Evolutionary conservation across 495 filamentous ascomycete species (phyloP), one percentile per base, ranked within the genome.

Genomic region (Tuber brumale): DNA sequence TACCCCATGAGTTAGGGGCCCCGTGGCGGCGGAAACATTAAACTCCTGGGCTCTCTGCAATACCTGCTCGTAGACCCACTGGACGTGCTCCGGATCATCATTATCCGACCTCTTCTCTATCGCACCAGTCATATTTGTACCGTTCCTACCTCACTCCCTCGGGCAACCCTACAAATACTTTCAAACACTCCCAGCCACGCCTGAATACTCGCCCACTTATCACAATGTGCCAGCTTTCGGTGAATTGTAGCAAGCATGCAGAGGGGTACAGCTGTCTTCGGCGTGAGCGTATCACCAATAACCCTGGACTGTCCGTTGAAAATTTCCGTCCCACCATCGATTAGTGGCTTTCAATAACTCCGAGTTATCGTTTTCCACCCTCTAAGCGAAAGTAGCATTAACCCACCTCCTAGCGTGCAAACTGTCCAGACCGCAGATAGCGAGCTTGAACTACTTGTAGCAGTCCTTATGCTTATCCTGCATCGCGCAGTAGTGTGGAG

Each of bases 381-480:
- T 93, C 69, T 90, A 90, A 27, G 97, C 90, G 4, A 99, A 87
- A 3, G 91, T 97, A 31, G 94, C 91, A 84, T 98, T 99, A 86
- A 99, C 98, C 96, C 96, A 99, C 74, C 96, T 89, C 42, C 96
- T 89, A 61, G 96, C 96, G 85, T 97, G 95, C 81, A 99, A 95
- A 83, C 93, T 97, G 84, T 99, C 96, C 69, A 99, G 87, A n/a
- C 96, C 96, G 83, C 95, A 99, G 70, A 99, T 88, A 69, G 98
- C 87, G 51, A 97, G 87, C 79, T 93, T 91, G 85, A 99, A 99
- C 76, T 97, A 93, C 93, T 95, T 95, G 85, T 99, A 99, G 81
- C 96, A 99, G 74, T 95, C 93, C 75, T 97, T 92, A 81, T 97
- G 94, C 79, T 95, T 97, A 85, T 99, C 96, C 82, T 99, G 96